Evolutionary conservation across 768 basidiomycete species (phyloP).

Genomic region (Tylopilus sp.): DNA sequence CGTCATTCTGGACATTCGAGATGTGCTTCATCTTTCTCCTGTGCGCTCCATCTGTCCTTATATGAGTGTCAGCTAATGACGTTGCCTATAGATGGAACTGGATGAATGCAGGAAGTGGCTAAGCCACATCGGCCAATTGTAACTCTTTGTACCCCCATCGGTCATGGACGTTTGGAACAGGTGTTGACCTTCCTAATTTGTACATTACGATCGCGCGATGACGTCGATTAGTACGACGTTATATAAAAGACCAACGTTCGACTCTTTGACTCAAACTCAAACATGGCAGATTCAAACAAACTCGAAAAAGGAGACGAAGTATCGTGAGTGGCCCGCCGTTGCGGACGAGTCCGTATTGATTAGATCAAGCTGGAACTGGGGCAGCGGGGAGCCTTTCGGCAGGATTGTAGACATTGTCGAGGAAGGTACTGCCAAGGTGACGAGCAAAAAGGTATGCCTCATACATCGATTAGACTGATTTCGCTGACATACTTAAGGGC

Average conservation of each 20-base stretch:
- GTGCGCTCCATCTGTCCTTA: constrained; percentile 15
- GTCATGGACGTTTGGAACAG: not conserved
- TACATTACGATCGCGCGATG: constrained; percentile 10
- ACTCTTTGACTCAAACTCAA: not conserved
- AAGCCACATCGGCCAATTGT: constrained; percentile 7
- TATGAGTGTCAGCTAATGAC: not conserved
- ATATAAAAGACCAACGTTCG: not conserved
- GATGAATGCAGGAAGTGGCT: constrained; percentile 26
- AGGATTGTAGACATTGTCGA: constrained; percentile 40
- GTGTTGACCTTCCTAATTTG: constrained; percentile 12
- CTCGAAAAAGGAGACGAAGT: constrained; percentile 34
- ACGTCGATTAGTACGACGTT: constrained; percentile 1
- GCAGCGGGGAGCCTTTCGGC: constrained; percentile 30
- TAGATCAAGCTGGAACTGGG: constrained; percentile 36
- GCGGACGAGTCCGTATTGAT: not conserved
- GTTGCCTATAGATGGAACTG: constrained; percentile 20
- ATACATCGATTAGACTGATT: not conserved
- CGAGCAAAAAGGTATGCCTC: constrained; percentile 40
- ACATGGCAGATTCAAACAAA: constrained; percentile 21
- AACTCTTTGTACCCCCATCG: not conserved
- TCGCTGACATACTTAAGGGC: constrained; percentile 25
- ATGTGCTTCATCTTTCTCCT: constrained; percentile 20
- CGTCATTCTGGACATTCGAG: constrained; percentile 24
- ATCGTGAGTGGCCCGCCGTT: constrained; percentile 25
- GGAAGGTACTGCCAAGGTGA: constrained; percentile 42